Conservation (phyloP, 306 rosid species). For the Cicer arietinum region DNA sequence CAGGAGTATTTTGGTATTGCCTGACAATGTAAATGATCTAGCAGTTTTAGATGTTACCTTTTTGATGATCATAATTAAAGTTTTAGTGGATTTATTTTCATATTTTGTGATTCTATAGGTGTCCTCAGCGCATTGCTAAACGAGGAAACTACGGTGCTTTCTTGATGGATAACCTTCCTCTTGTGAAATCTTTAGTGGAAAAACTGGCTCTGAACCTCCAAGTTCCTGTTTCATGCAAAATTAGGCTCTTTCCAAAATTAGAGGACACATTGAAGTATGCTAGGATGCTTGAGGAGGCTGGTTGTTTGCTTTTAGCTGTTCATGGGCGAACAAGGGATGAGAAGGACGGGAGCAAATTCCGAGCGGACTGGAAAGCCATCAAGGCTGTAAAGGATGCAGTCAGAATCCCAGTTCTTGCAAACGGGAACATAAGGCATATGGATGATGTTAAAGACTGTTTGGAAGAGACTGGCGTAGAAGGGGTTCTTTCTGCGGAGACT, state of each 20-base stretch:
- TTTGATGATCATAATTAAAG: not conserved
- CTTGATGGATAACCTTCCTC: constrained; percentile 94
- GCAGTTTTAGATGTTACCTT: not conserved
- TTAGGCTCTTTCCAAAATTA: constrained; percentile 82
- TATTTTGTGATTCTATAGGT: constrained; percentile 54
- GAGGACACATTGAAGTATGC: constrained; percentile 84
- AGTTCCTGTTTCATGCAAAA: constrained; percentile 94
- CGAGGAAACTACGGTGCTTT: constrained; percentile 93
- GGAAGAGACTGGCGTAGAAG: constrained; percentile 58
- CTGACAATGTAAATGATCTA: not conserved
- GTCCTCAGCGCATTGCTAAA: constrained; percentile 96
- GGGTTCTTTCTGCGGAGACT: constrained; percentile 69
- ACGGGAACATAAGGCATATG: constrained; percentile 60
- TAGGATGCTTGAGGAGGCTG: constrained; percentile 92
- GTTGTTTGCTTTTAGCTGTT: constrained; percentile 87
- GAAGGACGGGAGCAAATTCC: constrained; percentile 84
- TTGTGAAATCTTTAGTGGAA: constrained; percentile 78
- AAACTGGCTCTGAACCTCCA: constrained; percentile 80
- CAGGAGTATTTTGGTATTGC: not conserved
- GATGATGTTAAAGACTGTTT: constrained; percentile 57
- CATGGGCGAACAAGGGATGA: constrained; percentile 93
- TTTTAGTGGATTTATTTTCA: constrained; percentile 27
- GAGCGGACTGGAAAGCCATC: constrained; percentile 91
- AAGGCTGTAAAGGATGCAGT: constrained; percentile 79
- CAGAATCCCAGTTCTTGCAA: constrained; percentile 68